phyloP scores from a whole-genome alignment of 441 rosid genomes.

The Bocquillonia castaneifolia region DNA sequence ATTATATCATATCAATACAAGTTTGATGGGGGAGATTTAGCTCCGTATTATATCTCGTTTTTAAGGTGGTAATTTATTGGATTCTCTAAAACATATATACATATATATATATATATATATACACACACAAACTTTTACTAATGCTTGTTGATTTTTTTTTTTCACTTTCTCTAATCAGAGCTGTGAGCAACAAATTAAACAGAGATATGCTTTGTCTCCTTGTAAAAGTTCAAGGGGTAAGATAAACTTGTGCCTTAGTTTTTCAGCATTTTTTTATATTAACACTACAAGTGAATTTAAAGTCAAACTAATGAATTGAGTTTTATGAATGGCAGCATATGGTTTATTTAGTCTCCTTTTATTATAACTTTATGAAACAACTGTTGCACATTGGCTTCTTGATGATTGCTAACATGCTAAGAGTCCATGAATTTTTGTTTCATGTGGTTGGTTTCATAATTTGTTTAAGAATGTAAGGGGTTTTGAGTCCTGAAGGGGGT shows the following conservation, averaged over 20 bases:
- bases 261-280: too few species aligned
- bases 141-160: slow-evolving; percentile 9
- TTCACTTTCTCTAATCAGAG: slow-evolving; percentile 39
- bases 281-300: too few species aligned
- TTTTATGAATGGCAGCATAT: background rate
- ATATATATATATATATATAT: too few species aligned
- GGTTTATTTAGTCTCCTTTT: background rate
- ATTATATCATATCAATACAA: slow-evolving; percentile 48
- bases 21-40: slow-evolving; percentile 56
- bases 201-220: slow-evolving; percentile 69
- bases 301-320: too few species aligned
- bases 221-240: slow-evolving; percentile 59
- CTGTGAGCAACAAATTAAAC: slow-evolving; percentile 65
- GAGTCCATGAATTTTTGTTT: background rate
- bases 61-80: slow-evolving; percentile 41
- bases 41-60: slow-evolving; percentile 57
- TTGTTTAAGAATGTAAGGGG: background rate
- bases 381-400: background rate
- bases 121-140: background rate
- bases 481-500: slow-evolving; percentile 1
- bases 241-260: slow-evolving; percentile 17
- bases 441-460: background rate
- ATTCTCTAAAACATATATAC: slow-evolving; percentile 15
- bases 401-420: background rate
- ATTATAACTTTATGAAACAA: background rate